Base-by-base conservation (phyloP, 2,329 filamentous ascomycete genomes). In the Verticillium dahliae region DNA sequence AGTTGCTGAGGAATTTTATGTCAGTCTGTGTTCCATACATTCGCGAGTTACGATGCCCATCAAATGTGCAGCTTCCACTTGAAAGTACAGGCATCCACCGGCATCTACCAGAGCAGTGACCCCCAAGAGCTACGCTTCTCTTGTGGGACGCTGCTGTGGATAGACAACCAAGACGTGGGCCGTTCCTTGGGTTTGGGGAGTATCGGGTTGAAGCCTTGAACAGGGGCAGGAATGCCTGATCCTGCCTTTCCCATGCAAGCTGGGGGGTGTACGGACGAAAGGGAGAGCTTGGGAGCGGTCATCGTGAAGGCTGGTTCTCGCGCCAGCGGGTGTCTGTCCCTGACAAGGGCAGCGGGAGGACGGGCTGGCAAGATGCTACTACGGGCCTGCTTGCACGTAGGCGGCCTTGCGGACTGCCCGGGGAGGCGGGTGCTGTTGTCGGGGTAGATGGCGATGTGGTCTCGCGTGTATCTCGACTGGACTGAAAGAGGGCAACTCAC, bases 1-100 rank as follows among this genome's bases (percentile, higher is more conserved):
- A 84, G 78, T 83, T 86, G 84, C 83, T 86, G 67, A 9, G 14
- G 13, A 3, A n/a, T 27, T 9, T n/a, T 9, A 60, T 56, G 65
- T 61, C 10, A 58, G 59, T 38, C n/a, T 27, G 55, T 59, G 70
- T 67, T 72, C 66, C 61, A 58, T 50, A 59, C 5, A 22, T 27
- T 15, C n/a, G 7, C 11, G 27, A 13, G 11, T 15, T 6, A 34
- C 1, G 27, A 34, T 11, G 33, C 27, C 33, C 15, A 9, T 14
- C 22, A 22, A 22, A 10, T 50, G 11, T 18, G 45, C 22, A 50
- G 22, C 10, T 18, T 50, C 45, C 45, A 27, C 45, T 50, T 50
- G 45, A 13, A 50, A 18, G n/a, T 18, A n/a, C 7, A 14, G 9
- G 9, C 27, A 27, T 27, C 27, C 27, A 27, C 27, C 27, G 18